Evolutionary conservation across 169 alveolate genomes (phyloP).

Genomic region (Eimeria tenella): DNA sequence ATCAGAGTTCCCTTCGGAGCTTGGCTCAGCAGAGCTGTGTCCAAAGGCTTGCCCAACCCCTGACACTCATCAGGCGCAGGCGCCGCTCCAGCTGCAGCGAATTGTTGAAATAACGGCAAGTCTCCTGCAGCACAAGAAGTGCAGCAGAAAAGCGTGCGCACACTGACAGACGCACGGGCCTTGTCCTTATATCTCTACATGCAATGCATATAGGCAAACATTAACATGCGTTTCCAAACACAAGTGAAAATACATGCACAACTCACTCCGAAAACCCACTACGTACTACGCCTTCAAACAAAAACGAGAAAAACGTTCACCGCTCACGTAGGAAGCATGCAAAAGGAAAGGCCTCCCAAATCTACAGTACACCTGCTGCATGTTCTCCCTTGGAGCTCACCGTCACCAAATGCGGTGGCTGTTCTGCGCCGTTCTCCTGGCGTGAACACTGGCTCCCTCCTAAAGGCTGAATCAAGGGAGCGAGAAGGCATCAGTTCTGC

Average conservation of each 20-base stretch:
- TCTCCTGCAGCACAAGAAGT: not conserved
- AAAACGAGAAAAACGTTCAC: no score
- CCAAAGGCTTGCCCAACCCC: conserved; percentile 21
- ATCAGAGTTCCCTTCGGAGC: not conserved
- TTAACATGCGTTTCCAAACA: no score
- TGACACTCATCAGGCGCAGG: conserved; percentile 23
- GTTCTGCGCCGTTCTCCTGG: conserved; percentile 36
- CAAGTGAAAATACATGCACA: not conserved
- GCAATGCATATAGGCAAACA: not conserved
- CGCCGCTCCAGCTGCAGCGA: conserved; percentile 18
- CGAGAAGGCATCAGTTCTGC: not conserved
- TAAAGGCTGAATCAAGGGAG: not conserved
- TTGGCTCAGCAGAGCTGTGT: conserved; percentile 3
- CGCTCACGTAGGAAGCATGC: no score
- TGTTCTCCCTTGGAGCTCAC: not conserved
- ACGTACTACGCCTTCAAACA: no score
- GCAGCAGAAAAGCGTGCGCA: no score
- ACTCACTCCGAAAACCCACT: no score
- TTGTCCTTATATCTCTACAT: not conserved
- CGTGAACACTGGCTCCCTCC: conserved; percentile 27
- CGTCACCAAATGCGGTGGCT: conserved; percentile 43
- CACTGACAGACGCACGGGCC: no score
- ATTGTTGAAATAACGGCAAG: conserved; percentile 31
- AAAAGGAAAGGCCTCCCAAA: no score
- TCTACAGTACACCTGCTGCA: not conserved